Conservation (phyloP, 768 basidiomycete species). For the Kwoniella newhampshirensis region DNA sequence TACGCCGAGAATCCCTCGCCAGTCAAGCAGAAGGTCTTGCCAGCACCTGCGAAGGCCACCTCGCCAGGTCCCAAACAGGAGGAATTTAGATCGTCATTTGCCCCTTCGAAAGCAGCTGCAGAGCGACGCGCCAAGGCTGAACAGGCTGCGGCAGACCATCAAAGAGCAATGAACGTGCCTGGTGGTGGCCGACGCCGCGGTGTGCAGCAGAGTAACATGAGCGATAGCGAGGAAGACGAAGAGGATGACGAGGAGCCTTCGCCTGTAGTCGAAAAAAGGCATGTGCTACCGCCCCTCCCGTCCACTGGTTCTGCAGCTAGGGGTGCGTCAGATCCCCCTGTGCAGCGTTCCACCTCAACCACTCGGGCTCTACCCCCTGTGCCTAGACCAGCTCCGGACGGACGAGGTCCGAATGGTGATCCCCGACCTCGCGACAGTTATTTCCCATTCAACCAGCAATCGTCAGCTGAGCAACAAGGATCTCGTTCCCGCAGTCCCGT, state of each 20-base stretch:
- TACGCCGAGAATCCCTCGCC: slow-evolving; percentile 36
- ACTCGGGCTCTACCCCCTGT: slow-evolving; percentile 40
- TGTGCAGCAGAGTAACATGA: slow-evolving; percentile 56
- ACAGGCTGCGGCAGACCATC: slow-evolving; percentile 76
- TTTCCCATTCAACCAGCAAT: slow-evolving; percentile 8
- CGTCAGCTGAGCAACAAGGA: slow-evolving; percentile 11
- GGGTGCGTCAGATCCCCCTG: slow-evolving; percentile 21
- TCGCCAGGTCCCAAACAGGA: slow-evolving; percentile 19
- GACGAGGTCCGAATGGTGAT: slow-evolving; percentile 11
- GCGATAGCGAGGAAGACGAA: slow-evolving; percentile 75
- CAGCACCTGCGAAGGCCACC: slow-evolving; percentile 1
- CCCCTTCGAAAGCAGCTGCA: slow-evolving; percentile 75
- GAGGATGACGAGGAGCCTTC: slow-evolving; percentile 64
- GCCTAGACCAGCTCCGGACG: slow-evolving; percentile 20
- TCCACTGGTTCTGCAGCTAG: not conserved
- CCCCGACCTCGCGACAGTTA: slow-evolving; percentile 5
- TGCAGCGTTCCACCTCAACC: slow-evolving; percentile 27
- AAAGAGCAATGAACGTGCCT: slow-evolving; percentile 73
- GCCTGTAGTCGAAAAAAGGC: slow-evolving; percentile 9
- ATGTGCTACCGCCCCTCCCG: slow-evolving; percentile 1
- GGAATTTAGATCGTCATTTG: slow-evolving; percentile 81
- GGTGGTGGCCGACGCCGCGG: slow-evolving; percentile 60
- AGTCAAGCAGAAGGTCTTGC: slow-evolving; percentile 4
- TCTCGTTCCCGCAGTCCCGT: slow-evolving; percentile 27
- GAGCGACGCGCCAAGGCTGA: slow-evolving; percentile 81